These are phyloP conservation scores for Talaromyces amestolkiae DNA, from an alignment of 2,329 filamentous ascomycete species.

Conservation along the genomic window DNA sequence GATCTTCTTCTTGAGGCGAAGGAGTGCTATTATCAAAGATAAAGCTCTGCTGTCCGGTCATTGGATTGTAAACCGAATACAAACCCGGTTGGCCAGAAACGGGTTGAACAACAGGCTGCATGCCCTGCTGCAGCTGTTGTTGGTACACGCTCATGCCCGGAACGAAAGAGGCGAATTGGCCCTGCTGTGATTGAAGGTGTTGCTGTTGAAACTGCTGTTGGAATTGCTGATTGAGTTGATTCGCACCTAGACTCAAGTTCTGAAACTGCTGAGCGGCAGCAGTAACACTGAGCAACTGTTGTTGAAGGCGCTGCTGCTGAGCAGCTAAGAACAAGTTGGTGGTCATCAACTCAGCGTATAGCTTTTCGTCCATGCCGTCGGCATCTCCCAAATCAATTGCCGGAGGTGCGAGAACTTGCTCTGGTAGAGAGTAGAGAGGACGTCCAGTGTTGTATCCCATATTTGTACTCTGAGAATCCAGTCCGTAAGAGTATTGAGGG, in stretches of 20 bases:
- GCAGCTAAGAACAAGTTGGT: constrained; percentile 91
- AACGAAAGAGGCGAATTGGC: constrained; percentile 50
- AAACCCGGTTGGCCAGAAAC: constrained; percentile 70
- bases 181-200: constrained; percentile 53
- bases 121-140: constrained; percentile 65
- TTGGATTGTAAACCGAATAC: constrained; percentile 78
- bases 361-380: constrained; percentile 76
- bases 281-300: constrained; percentile 83
- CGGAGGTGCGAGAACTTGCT: constrained; percentile 71
- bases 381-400: constrained; percentile 68
- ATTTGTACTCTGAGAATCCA: constrained; percentile 26
- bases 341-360: constrained; percentile 85
- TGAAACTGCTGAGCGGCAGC: constrained; percentile 80
- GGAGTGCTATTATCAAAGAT: constrained; percentile 67
- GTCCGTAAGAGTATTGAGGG: constrained; percentile 42
- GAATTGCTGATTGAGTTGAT: constrained; percentile 33
- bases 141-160: constrained; percentile 59
- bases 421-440: constrained; percentile 68
- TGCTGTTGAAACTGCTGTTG: constrained; percentile 51
- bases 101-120: constrained; percentile 62
- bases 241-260: constrained; percentile 63
- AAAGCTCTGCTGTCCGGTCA: constrained; percentile 79
- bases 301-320: constrained; percentile 91
- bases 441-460: constrained; percentile 40
- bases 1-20: constrained; percentile 47